A percentile compares a stretch with the other conserved stretches of the same genome.
phyloP scores from a whole-genome alignment of 352 stramenopile genomes.

The Elongisporangium prolatum region DNA sequence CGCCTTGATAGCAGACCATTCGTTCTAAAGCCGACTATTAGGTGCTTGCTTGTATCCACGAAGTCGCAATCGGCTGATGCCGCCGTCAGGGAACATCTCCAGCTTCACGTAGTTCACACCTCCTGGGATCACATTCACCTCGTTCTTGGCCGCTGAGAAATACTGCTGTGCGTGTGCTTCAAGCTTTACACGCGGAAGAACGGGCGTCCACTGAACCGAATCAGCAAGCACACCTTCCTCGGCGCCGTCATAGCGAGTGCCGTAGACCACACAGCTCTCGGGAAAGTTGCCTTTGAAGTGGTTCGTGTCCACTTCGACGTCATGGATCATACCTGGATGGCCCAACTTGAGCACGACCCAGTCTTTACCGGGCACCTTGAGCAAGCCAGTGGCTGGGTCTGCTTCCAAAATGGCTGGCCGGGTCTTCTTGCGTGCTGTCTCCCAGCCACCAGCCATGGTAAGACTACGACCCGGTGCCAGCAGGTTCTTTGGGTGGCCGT shows the following conservation, averaged over 20 bases:
- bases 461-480: conserved; percentile 80
- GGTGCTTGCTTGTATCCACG: conserved; percentile 61
- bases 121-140: conserved; percentile 46
- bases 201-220: conserved; percentile 70
- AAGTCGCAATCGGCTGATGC: conserved; percentile 88
- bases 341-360: conserved; percentile 92
- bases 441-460: conserved; percentile 93
- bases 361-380: conserved; percentile 83
- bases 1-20: conserved; percentile 20
- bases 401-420: conserved; percentile 67
- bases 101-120: conserved; percentile 91
- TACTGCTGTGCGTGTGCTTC: conserved; percentile 83
- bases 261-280: conserved; percentile 83
- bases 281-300: conserved; percentile 96
- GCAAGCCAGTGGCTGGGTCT: conserved; percentile 33
- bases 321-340: conserved; percentile 53
- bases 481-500: conserved; percentile 92
- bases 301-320: conserved; percentile 90
- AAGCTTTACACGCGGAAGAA: conserved; percentile 87
- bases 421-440: conserved; percentile 90
- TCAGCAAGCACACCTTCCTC: conserved; percentile 25
- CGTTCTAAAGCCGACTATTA: conserved; percentile 13
- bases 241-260: conserved; percentile 42
- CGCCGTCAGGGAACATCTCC: conserved; percentile 93
- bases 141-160: conserved; percentile 59